Evolutionary conservation across 768 basidiomycete species (phyloP).

Genomic region (Trametes cinnabarina): DNA sequence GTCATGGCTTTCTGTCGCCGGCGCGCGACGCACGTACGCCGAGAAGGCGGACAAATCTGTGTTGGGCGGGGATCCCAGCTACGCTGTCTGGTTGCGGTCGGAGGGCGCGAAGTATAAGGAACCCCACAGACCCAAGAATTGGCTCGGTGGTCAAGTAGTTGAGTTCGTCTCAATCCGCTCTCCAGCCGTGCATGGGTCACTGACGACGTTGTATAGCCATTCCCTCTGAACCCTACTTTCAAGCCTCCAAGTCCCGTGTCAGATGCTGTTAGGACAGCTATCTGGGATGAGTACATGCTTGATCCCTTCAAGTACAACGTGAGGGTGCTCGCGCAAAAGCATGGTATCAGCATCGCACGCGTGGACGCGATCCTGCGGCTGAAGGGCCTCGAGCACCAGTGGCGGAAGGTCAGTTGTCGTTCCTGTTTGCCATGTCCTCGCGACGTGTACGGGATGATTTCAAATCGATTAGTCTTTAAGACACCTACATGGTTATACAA

Average conservation of each 20-base stretch:
- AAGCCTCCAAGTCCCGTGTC: slow-evolving; percentile 77
- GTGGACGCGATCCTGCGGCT: slow-evolving; percentile 80
- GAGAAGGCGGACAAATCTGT: slow-evolving; percentile 3
- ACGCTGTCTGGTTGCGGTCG: slow-evolving; percentile 39
- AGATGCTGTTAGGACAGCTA: slow-evolving; percentile 49
- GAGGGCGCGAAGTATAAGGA: slow-evolving; percentile 43
- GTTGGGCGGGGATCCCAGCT: slow-evolving; percentile 15
- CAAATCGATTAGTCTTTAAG: slow-evolving; percentile 96
- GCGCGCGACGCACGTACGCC: neutral
- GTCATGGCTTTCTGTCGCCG: slow-evolving; percentile 19
- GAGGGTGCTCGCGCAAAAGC: slow-evolving; percentile 57
- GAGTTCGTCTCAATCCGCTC: slow-evolving; percentile 34
- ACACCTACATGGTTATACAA: slow-evolving; percentile 70
- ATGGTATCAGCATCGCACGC: slow-evolving; percentile 72
- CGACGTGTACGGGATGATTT: slow-evolving; percentile 52
- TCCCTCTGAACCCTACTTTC: slow-evolving; percentile 83
- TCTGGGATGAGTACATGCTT: slow-evolving; percentile 62
- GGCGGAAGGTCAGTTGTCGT: slow-evolving; percentile 58
- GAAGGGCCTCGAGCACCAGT: slow-evolving; percentile 71
- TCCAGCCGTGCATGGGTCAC: slow-evolving; percentile 7
- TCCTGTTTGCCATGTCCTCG: neutral
- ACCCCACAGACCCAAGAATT: slow-evolving; percentile 51
- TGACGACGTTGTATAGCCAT: slow-evolving; percentile 53
- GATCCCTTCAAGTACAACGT: slow-evolving; percentile 56
- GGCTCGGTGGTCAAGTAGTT: slow-evolving; percentile 60